Percentiles rank a stretch among this genome's conserved stretches.
Conservation (phyloP, 2,329 filamentous ascomycete species). For the Verticillium klebahnii region DNA sequence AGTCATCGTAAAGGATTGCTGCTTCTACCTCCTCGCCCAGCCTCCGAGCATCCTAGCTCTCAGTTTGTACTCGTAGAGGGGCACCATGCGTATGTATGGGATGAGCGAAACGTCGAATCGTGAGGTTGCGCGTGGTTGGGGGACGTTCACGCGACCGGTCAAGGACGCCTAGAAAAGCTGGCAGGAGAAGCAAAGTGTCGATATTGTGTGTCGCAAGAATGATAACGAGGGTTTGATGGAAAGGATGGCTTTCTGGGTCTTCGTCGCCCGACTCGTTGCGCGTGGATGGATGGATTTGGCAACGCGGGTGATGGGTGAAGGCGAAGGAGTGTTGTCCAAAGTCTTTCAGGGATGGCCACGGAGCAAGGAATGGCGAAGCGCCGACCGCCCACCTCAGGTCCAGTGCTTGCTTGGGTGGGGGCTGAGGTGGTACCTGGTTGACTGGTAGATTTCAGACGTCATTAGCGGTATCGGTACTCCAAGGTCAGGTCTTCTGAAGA, state of each 20-base stretch:
- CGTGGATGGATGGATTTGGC: background rate
- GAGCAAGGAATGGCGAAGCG: constrained; percentile 4
- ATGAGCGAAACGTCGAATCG: constrained; percentile 7
- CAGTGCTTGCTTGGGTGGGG: background rate
- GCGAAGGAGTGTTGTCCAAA: constrained; percentile 3
- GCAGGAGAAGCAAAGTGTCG: background rate
- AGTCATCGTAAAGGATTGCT: constrained; percentile 63
- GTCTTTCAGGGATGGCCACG: constrained; percentile 5
- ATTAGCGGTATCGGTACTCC: background rate
- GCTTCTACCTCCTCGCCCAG: constrained; percentile 47
- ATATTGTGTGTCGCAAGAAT: background rate
- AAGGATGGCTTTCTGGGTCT: background rate
- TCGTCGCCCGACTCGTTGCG: background rate
- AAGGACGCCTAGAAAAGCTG: constrained; percentile 6
- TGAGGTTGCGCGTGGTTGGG: constrained; percentile 5
- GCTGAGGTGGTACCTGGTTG: background rate
- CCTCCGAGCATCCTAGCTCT: constrained; percentile 52
- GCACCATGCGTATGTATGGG: constrained; percentile 30
- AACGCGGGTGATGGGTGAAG: background rate
- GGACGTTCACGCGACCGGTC: constrained; percentile 36
- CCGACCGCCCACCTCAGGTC: background rate
- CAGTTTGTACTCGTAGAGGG: constrained; percentile 13
- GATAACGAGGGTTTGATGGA: constrained; percentile 3
- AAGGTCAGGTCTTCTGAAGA: background rate
- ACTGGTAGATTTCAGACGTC: background rate